Evolutionary conservation across 495 filamentous ascomycete species (phyloP).

Genomic region (Aspergillus panamensis): DNA sequence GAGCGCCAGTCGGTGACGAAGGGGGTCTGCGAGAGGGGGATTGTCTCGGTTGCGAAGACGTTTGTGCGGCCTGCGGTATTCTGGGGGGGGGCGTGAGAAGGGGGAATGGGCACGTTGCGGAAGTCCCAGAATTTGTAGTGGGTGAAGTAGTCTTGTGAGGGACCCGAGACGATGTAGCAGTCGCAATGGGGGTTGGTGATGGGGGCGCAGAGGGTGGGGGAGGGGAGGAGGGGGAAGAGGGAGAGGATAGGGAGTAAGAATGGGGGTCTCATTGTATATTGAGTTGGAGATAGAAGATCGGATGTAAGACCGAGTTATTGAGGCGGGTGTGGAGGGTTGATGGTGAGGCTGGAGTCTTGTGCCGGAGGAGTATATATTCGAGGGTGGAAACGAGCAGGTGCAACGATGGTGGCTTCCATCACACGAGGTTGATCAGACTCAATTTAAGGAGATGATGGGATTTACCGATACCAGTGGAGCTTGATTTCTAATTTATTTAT

Average conservation of each 20-base stretch:
- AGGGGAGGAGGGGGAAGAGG: no score
- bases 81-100: neutral
- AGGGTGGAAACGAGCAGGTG: no score
- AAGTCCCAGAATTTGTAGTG: conserved; percentile 69
- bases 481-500: neutral
- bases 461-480: neutral
- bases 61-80: conserved; percentile 1
- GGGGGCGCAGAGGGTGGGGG: conserved; percentile 1
- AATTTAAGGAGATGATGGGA: no score
- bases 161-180: conserved; percentile 39
- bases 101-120: conserved; percentile 39
- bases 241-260: no score
- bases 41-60: conserved; percentile 11
- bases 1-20: conserved; percentile 54
- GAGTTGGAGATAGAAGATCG: no score
- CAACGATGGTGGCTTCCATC: no score
- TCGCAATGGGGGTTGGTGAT: conserved; percentile 27
- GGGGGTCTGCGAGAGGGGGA: conserved; percentile 34
- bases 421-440: no score
- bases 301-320: no score
- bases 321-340: no score
- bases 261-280: no score
- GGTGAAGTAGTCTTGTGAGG: conserved; percentile 52
- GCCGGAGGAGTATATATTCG: no score
- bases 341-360: no score